A percentile compares a stretch with the other conserved stretches of the same genome.
Conservation (phyloP, 2,329 filamentous ascomycete species). For the Beauveria asiatica region DNA sequence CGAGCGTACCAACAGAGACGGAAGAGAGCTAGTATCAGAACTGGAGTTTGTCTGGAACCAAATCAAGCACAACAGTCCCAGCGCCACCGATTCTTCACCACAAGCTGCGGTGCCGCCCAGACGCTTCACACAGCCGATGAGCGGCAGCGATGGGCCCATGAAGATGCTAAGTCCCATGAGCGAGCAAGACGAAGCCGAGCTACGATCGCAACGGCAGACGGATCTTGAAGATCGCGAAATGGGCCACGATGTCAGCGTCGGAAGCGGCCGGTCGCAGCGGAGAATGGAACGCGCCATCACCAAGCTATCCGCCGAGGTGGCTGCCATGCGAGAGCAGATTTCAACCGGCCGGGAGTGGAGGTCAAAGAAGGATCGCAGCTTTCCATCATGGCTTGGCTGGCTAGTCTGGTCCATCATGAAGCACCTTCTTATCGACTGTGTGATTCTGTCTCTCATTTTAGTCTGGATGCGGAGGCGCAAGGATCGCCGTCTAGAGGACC, state of each 20-base stretch:
- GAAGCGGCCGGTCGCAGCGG: constrained; percentile 59
- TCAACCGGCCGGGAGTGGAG: constrained; percentile 66
- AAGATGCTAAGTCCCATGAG: constrained; percentile 78
- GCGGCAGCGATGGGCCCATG: constrained; percentile 48
- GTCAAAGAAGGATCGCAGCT: constrained; percentile 53
- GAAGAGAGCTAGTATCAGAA: constrained; percentile 79
- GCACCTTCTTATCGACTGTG: constrained; percentile 64
- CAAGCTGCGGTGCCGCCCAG: constrained; percentile 27
- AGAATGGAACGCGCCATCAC: constrained; percentile 80
- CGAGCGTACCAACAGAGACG: constrained; percentile 45
- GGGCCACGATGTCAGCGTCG: constrained; percentile 22
- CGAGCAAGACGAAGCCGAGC: constrained; percentile 64
- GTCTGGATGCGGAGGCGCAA: constrained; percentile 65
- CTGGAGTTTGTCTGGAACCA: constrained; percentile 99
- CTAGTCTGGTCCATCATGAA: constrained; percentile 60
- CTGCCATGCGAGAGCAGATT: constrained; percentile 85
- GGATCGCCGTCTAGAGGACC: constrained; percentile 63
- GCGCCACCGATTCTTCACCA: constrained; percentile 51
- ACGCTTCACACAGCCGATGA: constrained; percentile 36
- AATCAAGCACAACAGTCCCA: constrained; percentile 76
- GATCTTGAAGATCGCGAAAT: constrained; percentile 38
- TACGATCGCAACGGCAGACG: constrained; percentile 40
- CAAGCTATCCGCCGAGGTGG: constrained; percentile 85
- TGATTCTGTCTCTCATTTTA: constrained; percentile 56
- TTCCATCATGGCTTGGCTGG: constrained; percentile 65